Percentiles rank a stretch among this genome's conserved stretches.
Evolutionary conservation across 1,139 yeast species (phyloP).

Genomic region (Arxiozyma heterogenica): DNA sequence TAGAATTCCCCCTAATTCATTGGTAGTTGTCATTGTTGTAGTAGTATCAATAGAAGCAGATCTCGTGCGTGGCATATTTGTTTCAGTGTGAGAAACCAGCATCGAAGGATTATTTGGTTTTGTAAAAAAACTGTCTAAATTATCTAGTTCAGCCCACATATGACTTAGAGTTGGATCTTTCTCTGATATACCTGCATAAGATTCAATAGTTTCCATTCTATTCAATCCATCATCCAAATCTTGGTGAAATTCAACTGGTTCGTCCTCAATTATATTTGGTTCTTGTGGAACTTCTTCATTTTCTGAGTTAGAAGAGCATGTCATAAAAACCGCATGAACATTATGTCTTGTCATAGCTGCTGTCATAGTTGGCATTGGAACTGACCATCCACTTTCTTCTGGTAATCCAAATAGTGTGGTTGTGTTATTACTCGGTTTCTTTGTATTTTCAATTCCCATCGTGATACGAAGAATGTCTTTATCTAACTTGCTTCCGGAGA

Average conservation of each 20-base stretch:
- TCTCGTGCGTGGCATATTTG: constrained; percentile 34
- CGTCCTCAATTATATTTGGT: constrained; percentile 44
- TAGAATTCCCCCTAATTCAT: neutral
- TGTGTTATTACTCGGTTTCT: constrained; percentile 75
- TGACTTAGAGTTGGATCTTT: constrained; percentile 67
- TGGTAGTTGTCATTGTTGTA: constrained; percentile 51
- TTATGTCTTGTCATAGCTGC: constrained; percentile 84
- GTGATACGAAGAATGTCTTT: constrained; percentile 87
- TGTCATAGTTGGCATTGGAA: constrained; percentile 87
- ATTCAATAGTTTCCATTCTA: constrained; percentile 29
- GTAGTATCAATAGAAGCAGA: constrained; percentile 47
- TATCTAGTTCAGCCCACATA: constrained; percentile 95
- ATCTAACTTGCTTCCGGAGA: constrained; percentile 87
- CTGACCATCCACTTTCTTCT: constrained; percentile 96
- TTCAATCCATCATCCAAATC: constrained; percentile 33
- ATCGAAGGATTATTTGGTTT: constrained; percentile 30
- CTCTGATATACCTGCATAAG: constrained; percentile 45
- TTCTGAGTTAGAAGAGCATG: constrained; percentile 41
- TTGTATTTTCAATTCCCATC: constrained; percentile 69
- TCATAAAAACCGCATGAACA: constrained; percentile 89
- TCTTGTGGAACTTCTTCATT: constrained; percentile 22
- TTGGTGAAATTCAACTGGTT: constrained; percentile 61
- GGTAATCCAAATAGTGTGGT: constrained; percentile 93
- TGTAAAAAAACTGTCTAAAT: constrained; percentile 85
- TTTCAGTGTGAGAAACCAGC: constrained; percentile 7